phyloP scores from a whole-genome alignment of 2,329 filamentous ascomycete genomes.

The Xylaria sp. region DNA sequence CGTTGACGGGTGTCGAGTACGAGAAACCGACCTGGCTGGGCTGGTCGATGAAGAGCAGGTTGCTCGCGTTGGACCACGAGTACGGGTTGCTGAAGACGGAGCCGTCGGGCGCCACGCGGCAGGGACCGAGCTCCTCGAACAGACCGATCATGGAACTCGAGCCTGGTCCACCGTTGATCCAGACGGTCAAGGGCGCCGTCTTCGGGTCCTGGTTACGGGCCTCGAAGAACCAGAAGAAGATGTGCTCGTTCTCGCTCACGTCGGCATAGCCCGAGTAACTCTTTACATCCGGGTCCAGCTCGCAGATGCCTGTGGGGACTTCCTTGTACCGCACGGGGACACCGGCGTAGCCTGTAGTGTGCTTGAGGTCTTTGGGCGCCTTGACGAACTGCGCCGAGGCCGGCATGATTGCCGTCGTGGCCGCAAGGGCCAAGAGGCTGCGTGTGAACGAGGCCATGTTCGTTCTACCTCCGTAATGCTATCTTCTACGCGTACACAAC shows the following conservation, averaged over 20 bases:
- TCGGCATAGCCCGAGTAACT: slow-evolving; percentile 41
- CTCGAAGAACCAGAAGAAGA: slow-evolving; percentile 49
- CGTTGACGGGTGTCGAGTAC: slow-evolving; percentile 37
- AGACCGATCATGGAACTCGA: slow-evolving; percentile 50
- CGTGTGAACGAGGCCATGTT: slow-evolving; percentile 23
- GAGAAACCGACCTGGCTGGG: slow-evolving; percentile 55
- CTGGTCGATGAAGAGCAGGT: slow-evolving; percentile 58
- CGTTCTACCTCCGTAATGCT: background rate
- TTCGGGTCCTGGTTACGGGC: slow-evolving; percentile 40
- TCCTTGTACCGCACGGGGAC: slow-evolving; percentile 44
- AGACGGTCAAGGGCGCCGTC: slow-evolving; percentile 44
- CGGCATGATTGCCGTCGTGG: slow-evolving; percentile 6
- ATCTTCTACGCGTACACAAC: background rate
- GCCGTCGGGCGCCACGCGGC: slow-evolving; percentile 39
- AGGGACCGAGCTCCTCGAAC: slow-evolving; percentile 43
- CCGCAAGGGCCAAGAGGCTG: slow-evolving; percentile 20
- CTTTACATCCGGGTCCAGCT: slow-evolving; percentile 38
- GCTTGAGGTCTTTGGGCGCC: slow-evolving; percentile 27
- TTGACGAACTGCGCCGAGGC: slow-evolving; percentile 28
- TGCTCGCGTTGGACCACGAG: slow-evolving; percentile 54
- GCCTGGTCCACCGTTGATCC: slow-evolving; percentile 51
- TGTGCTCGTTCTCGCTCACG: slow-evolving; percentile 36
- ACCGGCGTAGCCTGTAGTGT: slow-evolving; percentile 29
- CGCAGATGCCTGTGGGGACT: slow-evolving; percentile 42
- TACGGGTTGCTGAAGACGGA: slow-evolving; percentile 50